Base-by-base conservation (phyloP, 805 yeast genomes). In the Candida qinlingensis region DNA sequence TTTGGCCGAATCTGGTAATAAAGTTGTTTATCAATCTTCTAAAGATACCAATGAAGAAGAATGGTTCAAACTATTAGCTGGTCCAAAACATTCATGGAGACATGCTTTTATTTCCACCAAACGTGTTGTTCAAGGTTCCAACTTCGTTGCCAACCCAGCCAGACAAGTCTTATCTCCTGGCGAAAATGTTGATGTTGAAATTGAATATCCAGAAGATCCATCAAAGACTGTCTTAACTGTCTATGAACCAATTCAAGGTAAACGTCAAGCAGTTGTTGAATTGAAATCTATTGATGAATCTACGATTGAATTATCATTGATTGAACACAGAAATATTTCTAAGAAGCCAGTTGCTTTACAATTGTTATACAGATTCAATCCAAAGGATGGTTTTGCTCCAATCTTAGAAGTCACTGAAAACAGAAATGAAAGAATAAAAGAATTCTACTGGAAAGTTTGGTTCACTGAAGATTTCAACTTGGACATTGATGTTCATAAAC, bases 401-500 rank as follows among this genome's bases (percentile, higher is more conserved):
- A 86, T 94, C 58, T 74, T 82, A 56, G 99, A 94, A 72, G 80
- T 85, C 37, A 85, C 88, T 83, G 87, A 82, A 55, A 94, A 83
- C 61, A 84, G 99, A 75, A 94, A 94, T 71, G 80, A 80, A 52
- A 81, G 98, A 69, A 92, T 95, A 71, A 94, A 94, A 75, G 82
- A 83, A 69, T 88, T 94, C 76, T 94, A 94, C 81, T 94, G 99
- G 99, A 84, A 84, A 66, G 75, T 92, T 62, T 94, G 99, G 99
- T 89, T 89, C 64, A 71, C 71, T 57, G 83, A 82, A 57, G 82
- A 86, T 58, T 77, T 85, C 57, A 67, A 76, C 54, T 62, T 77
- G 49, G 76, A 83, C 60, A 83, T 85, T 59, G 85, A 86, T 63
- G 87, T 87, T 55, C 76, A 81, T 59, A 72, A 81, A 56, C 76